A percentile compares a stretch with the other conserved stretches of the same genome.
These are phyloP conservation scores for Peterozyma toletana DNA, from an alignment of 805 yeast genomes.

Conservation along the genomic window DNA sequence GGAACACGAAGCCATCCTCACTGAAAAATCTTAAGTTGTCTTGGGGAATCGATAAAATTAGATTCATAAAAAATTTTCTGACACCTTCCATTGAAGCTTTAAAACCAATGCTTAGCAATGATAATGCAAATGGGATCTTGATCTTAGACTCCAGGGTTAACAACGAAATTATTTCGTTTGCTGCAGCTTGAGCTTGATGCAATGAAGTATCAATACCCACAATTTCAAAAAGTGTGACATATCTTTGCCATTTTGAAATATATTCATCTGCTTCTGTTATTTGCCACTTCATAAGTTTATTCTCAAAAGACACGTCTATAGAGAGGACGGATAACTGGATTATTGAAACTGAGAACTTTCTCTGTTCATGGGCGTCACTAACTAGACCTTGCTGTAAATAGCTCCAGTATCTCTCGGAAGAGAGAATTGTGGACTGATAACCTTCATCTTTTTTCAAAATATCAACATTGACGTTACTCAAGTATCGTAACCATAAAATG, in stretches of 20 bases:
- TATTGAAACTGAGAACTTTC: conserved; percentile 63
- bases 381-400: conserved; percentile 49
- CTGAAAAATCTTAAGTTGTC: conserved; percentile 40
- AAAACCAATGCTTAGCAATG: conserved; percentile 70
- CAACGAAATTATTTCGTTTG: conserved; percentile 49
- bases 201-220: conserved; percentile 78
- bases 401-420: conserved; percentile 42
- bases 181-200: conserved; percentile 79
- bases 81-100: conserved; percentile 74
- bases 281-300: conserved; percentile 40
- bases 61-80: conserved; percentile 49
- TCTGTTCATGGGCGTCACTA: conserved; percentile 52
- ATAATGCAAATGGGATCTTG: conserved; percentile 65
- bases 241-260: conserved; percentile 62
- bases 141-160: conserved; percentile 43
- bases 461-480: conserved; percentile 20
- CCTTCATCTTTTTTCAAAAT: conserved; percentile 5
- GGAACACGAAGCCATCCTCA: conserved; percentile 25
- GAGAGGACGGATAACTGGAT: conserved; percentile 52
- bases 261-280: conserved; percentile 17
- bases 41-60: conserved; percentile 46
- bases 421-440: conserved; percentile 22
- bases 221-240: conserved; percentile 69
- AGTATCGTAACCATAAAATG: conserved; percentile 49
- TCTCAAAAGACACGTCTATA: conserved; percentile 25